These are phyloP conservation scores for Neobulgaria alba DNA, from an alignment of 2,329 filamentous ascomycete species.

Conservation along the genomic window DNA sequence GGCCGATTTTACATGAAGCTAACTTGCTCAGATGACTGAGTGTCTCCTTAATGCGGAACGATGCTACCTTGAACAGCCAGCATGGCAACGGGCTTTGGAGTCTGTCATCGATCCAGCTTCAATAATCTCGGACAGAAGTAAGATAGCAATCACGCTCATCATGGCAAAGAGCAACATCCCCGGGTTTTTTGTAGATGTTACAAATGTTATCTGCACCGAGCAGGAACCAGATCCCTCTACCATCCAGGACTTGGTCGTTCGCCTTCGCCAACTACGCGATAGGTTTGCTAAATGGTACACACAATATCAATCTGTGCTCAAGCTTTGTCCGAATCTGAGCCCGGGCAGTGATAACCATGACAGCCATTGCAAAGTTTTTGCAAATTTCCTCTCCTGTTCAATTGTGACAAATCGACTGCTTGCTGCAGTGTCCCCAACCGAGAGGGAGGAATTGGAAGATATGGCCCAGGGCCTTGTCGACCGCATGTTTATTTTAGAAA, in stretches of 20 bases:
- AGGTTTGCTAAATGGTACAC: constrained; percentile 14
- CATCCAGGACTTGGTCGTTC: constrained; percentile 4
- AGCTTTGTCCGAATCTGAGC: constrained; percentile 2
- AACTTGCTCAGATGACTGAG: constrained; percentile 18
- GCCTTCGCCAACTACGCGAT: constrained; percentile 8
- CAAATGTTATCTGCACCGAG: constrained; percentile 11
- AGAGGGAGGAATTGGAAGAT: constrained; percentile 22
- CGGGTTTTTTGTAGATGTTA: constrained; percentile 27
- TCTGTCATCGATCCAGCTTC: constrained; percentile 15
- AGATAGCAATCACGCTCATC: constrained; percentile 17
- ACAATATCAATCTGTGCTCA: constrained; percentile 5
- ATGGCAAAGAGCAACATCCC: constrained; percentile 21
- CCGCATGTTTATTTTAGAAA: constrained; percentile 26
- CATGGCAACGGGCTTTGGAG: constrained; percentile 17
- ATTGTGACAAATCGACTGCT: constrained; percentile 19
- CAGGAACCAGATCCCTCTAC: not conserved
- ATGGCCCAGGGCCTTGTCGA: constrained; percentile 23
- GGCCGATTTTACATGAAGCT: not conserved
- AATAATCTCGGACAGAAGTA: constrained; percentile 17
- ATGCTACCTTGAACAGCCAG: constrained; percentile 18
- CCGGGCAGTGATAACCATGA: constrained; percentile 15
- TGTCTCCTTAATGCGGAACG: constrained; percentile 16
- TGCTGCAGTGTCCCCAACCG: constrained; percentile 9
- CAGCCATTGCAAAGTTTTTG: constrained; percentile 16
- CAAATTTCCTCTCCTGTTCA: constrained; percentile 24